These are phyloP conservation scores for Salvia sclarea DNA, from an alignment of 305 asterid genomes.

Conservation along the genomic window DNA sequence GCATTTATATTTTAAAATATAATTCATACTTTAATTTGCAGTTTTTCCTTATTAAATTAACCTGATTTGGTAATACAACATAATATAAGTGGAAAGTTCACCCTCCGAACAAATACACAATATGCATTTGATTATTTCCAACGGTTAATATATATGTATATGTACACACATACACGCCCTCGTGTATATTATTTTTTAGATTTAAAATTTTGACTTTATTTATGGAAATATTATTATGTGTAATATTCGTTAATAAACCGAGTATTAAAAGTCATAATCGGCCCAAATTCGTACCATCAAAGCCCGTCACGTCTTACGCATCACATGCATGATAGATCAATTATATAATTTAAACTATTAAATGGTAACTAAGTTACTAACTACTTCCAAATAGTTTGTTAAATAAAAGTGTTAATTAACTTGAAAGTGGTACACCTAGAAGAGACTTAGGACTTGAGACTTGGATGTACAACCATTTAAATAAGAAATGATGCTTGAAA, in stretches of 20 bases:
- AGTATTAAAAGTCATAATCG: not conserved
- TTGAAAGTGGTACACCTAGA: constrained; percentile 10
- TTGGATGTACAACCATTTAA: not conserved
- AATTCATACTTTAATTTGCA: no score
- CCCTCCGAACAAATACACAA: not conserved
- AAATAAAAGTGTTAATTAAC: not conserved
- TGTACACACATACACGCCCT: not conserved
- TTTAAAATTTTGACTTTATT: not conserved
- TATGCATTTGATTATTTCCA: not conserved
- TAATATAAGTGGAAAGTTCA: not conserved
- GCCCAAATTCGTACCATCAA: not conserved
- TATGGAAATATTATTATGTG: not conserved
- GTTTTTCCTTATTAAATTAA: no score
- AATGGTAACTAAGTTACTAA: not conserved
- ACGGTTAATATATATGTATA: not conserved
- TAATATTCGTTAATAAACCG: not conserved
- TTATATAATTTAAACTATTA: not conserved
- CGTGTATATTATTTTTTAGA: not conserved
- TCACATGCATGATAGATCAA: not conserved
- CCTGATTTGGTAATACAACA: no score
- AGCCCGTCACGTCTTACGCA: not conserved
- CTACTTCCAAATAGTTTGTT: not conserved
- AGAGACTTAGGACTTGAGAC: not conserved
- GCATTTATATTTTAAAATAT: no score
- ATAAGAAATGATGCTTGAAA: constrained; percentile 9